phyloP scores from a whole-genome alignment of 306 rosid species.

The Herpetospermum pedunculosum region DNA sequence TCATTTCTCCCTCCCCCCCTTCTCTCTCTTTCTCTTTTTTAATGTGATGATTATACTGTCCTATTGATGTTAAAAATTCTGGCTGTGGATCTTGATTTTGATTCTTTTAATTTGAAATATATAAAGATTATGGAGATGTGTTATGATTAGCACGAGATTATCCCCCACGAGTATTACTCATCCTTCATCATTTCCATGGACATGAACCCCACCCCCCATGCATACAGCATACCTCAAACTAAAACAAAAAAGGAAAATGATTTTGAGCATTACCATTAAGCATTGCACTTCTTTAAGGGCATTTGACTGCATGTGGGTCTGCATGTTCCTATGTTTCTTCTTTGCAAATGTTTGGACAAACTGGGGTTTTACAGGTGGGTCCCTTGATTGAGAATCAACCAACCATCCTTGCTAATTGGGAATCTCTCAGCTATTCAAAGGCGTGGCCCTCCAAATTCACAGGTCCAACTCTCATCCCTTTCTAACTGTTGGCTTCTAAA shows the following conservation, averaged over 20 bases:
- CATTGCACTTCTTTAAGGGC: neutral
- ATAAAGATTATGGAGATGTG: neutral
- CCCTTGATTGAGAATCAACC: neutral
- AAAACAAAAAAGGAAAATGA: constrained; percentile 3
- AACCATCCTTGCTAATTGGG: constrained; percentile 6
- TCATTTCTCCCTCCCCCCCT: neutral
- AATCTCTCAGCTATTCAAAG: neutral
- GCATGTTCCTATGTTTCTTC: constrained; percentile 11
- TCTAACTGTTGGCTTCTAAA: neutral
- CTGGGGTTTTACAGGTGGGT: constrained; percentile 12
- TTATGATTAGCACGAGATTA: neutral
- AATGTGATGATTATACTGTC: neutral
- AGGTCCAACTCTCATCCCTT: neutral
- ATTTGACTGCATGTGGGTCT: constrained; percentile 5
- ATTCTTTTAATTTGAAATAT: neutral
- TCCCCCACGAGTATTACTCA: constrained; percentile 3
- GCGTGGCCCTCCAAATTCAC: constrained; percentile 4
- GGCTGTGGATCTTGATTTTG: neutral
- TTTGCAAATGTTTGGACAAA: constrained; percentile 10
- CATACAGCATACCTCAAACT: constrained; percentile 11
- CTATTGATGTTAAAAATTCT: neutral
- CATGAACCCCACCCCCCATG: constrained; percentile 10
- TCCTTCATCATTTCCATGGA: constrained; percentile 3
- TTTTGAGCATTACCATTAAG: constrained; percentile 1
- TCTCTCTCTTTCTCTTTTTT: neutral